phyloP scores from a whole-genome alignment of 208 protist species.

The Strigomonas galati region DNA sequence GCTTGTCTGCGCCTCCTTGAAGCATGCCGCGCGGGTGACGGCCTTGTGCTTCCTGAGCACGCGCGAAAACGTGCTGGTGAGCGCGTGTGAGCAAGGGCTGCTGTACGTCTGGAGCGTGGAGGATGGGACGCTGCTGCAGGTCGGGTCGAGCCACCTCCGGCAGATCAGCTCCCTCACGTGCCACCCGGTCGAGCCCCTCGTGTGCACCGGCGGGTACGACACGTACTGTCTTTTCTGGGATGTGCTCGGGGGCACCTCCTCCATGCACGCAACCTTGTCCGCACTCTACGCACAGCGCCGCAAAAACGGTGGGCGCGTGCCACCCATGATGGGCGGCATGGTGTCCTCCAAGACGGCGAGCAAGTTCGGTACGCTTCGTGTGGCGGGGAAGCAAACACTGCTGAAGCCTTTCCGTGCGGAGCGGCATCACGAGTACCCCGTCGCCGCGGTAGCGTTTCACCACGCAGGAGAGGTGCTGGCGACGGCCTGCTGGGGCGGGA shows the following conservation, averaged over 20 bases:
- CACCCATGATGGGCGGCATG: neutral
- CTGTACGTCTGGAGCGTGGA: slow-evolving; percentile 83
- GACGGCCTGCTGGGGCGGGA: slow-evolving; percentile 72
- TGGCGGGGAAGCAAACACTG: slow-evolving; percentile 8
- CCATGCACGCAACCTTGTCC: slow-evolving; percentile 12
- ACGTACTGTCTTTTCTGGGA: slow-evolving; percentile 61
- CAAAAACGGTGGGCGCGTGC: neutral
- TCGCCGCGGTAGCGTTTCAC: slow-evolving; percentile 65
- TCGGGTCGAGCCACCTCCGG: slow-evolving; percentile 48
- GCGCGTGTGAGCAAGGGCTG: slow-evolving; percentile 86
- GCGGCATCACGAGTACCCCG: slow-evolving; percentile 58
- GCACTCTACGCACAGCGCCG: neutral
- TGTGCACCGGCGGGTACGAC: slow-evolving; percentile 64
- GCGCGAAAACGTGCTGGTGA: slow-evolving; percentile 52
- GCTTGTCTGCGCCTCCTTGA: slow-evolving; percentile 12
- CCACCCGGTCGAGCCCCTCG: slow-evolving; percentile 45
- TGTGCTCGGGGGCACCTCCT: slow-evolving; percentile 14
- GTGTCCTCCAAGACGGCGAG: slow-evolving; percentile 4
- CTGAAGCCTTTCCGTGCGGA: slow-evolving; percentile 41
- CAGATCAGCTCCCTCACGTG: slow-evolving; percentile 50
- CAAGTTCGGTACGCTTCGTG: slow-evolving; percentile 9
- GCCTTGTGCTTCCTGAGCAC: slow-evolving; percentile 70
- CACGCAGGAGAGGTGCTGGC: slow-evolving; percentile 61
- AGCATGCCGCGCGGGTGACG: slow-evolving; percentile 34
- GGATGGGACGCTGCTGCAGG: slow-evolving; percentile 63